Base-by-base conservation (phyloP, 805 yeast species). In the Ogataea kodamae region DNA sequence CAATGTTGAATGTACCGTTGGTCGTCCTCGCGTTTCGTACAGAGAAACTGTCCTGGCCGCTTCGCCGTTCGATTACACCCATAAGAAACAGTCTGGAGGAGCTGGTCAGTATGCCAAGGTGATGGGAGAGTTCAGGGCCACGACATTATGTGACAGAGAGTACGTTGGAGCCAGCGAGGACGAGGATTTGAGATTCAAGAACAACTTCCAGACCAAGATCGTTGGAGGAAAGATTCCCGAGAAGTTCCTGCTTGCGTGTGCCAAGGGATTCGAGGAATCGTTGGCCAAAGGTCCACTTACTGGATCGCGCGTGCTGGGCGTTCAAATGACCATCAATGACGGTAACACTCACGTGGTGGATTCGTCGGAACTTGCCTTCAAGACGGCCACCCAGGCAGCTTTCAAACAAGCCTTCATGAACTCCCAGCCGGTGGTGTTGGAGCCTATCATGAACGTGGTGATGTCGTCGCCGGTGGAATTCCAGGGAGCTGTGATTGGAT, bases 61-160 rank as follows among this genome's bases (percentile, higher is more conserved):
- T 25, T 72, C 90, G 18, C 70, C 77, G 9, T 90, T 92, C 55
- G 97, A 92, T 60, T 87, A 81, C 67, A 82, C 96, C 18, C 97
- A 90, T 71, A 92, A 92, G 75, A 90, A 88, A 60, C 99, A 92
- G 70, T 76, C 90, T 56, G 99, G 99, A 64, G 99, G 99, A 76
- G 95, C 97, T 47, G 99, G 99, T 67, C 99, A 92, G 71, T 92
- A 79, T 59, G 98, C 96, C 64, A 81, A 89, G 68, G 96, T 90
- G 55, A 82, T 88, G 62, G 97, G 99, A 59, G 73, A 69, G 37
- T 60, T 89, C 65, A 63, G 54, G 33, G 57, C 64, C 17, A 50
- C 61, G 20, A 27, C 70, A 5, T 78, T 88, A 35, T 57, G 74
- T 29, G 83, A 74, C 32, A 78, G 76, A 30, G 64, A 58, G 12